Evolutionary conservation across 768 basidiomycete species (phyloP).

Genomic region (Amanita molliuscula): DNA sequence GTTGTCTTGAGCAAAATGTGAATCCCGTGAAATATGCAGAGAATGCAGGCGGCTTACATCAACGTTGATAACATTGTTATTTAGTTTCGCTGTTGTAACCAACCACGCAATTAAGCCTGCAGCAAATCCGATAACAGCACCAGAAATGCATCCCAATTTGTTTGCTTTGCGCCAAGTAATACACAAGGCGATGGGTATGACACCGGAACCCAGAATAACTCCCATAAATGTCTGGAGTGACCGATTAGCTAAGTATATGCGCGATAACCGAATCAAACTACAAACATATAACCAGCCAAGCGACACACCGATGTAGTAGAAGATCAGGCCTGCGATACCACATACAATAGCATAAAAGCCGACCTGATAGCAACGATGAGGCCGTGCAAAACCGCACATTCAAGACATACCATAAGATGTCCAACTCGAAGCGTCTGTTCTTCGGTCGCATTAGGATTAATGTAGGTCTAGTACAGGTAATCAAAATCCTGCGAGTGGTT

Average conservation of each 20-base stretch:
- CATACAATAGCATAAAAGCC: constrained; percentile 65
- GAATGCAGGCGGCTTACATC: constrained; percentile 27
- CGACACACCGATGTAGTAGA: constrained; percentile 84
- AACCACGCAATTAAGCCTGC: constrained; percentile 78
- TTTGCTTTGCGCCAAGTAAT: constrained; percentile 84
- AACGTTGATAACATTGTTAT: constrained; percentile 64
- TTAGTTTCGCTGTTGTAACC: constrained; percentile 63
- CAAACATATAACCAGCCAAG: constrained; percentile 91
- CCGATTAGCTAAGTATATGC: neutral
- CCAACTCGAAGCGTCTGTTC: constrained; percentile 58
- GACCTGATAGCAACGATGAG: constrained; percentile 29
- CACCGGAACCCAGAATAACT: constrained; percentile 74
- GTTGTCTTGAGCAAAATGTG: constrained; percentile 14
- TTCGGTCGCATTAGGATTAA: constrained; percentile 77
- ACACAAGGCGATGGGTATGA: constrained; percentile 79
- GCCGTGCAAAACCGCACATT: neutral
- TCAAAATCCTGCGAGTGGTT: neutral
- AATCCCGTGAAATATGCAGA: neutral
- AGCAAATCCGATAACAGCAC: constrained; percentile 57
- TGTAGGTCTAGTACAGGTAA: constrained; percentile 41
- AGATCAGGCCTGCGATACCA: constrained; percentile 76
- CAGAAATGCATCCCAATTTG: constrained; percentile 74
- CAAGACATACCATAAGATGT: constrained; percentile 44
- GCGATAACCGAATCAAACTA: constrained; percentile 8
- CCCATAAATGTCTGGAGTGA: constrained; percentile 71